phyloP scores from a whole-genome alignment of 2,329 filamentous ascomycete species.

The Hypocreales sp. region DNA sequence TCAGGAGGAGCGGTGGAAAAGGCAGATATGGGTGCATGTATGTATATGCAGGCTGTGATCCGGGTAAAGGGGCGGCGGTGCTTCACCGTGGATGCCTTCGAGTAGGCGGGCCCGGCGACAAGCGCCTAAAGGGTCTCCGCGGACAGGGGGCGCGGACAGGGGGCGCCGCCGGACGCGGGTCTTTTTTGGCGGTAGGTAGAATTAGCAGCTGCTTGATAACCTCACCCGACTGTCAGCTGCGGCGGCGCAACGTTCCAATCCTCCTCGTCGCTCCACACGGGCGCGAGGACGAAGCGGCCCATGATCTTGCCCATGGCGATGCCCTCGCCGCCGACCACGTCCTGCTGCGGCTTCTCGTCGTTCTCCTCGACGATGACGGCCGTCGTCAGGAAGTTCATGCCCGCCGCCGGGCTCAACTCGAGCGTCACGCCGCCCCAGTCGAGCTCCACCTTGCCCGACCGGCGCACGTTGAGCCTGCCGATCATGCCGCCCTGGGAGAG shows the following conservation, averaged over 20 bases:
- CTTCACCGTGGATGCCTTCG: too few relatives aligned
- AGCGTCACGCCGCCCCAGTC: slow-evolving; percentile 45
- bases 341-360: slow-evolving; percentile 31
- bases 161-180: too few relatives aligned
- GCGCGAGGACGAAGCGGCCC: slow-evolving; percentile 44
- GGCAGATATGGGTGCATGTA: too few relatives aligned
- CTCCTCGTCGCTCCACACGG: slow-evolving; percentile 40
- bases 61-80: too few relatives aligned
- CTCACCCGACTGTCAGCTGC: too few relatives aligned
- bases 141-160: too few relatives aligned
- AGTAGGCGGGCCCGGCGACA: too few relatives aligned
- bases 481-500: slow-evolving; percentile 39
- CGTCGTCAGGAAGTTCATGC: slow-evolving; percentile 40
- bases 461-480: slow-evolving; percentile 43
- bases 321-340: slow-evolving; percentile 30
- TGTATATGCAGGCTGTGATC: too few relatives aligned
- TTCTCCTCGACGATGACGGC: slow-evolving; percentile 44
- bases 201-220: too few relatives aligned
- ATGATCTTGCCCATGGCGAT: slow-evolving; percentile 48
- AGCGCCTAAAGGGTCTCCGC: too few relatives aligned
- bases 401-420: slow-evolving; percentile 33
- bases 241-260: slow-evolving; percentile 33
- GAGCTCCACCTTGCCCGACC: slow-evolving; percentile 46
- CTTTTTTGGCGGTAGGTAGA: too few relatives aligned
- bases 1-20: too few relatives aligned